phyloP scores from a whole-genome alignment of 2,329 filamentous ascomycete genomes.

The Neonectria hederae region DNA sequence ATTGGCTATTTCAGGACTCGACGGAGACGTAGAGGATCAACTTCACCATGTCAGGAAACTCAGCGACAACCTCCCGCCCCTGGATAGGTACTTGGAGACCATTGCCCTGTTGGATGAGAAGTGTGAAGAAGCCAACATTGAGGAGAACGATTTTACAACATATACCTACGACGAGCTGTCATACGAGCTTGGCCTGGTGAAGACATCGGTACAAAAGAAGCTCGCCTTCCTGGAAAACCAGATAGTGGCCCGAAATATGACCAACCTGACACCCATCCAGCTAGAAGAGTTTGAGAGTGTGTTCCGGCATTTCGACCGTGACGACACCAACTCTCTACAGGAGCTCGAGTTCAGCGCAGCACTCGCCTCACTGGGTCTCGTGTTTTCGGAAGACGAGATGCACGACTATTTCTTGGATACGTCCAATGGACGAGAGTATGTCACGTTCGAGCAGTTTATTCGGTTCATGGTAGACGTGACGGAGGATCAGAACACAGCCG shows the following conservation, averaged over 20 bases:
- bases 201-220: slow-evolving; percentile 94
- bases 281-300: slow-evolving; percentile 98
- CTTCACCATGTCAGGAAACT: slow-evolving; percentile 86
- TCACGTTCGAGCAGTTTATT: slow-evolving; percentile 99
- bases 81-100: slow-evolving; percentile 90
- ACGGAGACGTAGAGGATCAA: slow-evolving; percentile 97
- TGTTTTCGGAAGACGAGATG: slow-evolving; percentile 98
- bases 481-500: slow-evolving; percentile 97
- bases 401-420: slow-evolving; percentile 92
- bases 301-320: slow-evolving; percentile 96
- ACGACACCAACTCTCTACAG: slow-evolving; percentile 86
- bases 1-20: slow-evolving; percentile 92
- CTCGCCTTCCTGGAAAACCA: slow-evolving; percentile 97
- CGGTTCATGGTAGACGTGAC: slow-evolving; percentile 99
- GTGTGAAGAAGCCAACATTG: slow-evolving; percentile 96
- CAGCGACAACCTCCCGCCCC: slow-evolving; percentile 83
- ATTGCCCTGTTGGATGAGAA: slow-evolving; percentile 88
- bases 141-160: slow-evolving; percentile 99
- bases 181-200: slow-evolving; percentile 92
- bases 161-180: slow-evolving; percentile 97
- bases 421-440: slow-evolving; percentile 79
- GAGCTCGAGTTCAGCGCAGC: slow-evolving; percentile 97
- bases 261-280: slow-evolving; percentile 96
- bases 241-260: slow-evolving; percentile 98
- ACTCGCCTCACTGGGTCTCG: slow-evolving; percentile 90